These are phyloP conservation scores for Hymenoscyphus infarciens DNA, from an alignment of 2,329 filamentous ascomycete genomes.

Conservation along the genomic window DNA sequence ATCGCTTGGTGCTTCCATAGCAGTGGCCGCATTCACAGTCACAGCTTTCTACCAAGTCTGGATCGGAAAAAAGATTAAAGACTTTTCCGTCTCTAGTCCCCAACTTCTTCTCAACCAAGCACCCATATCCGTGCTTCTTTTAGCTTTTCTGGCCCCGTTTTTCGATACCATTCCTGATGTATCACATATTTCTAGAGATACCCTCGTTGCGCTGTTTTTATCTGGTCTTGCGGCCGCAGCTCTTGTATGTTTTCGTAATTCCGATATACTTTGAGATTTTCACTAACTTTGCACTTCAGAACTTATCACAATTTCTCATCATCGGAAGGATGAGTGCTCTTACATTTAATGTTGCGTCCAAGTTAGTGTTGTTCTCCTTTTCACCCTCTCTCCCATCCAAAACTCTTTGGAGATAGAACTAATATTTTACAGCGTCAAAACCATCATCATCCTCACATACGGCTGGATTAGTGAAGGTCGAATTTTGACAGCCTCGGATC, in stretches of 20 bases:
- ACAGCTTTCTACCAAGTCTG: slow-evolving; percentile 46
- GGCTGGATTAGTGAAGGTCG: slow-evolving; percentile 45
- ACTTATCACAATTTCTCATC: slow-evolving; percentile 41
- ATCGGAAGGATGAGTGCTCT: slow-evolving; percentile 34
- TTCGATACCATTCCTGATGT: slow-evolving; percentile 38
- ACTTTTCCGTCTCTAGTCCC: slow-evolving; percentile 41
- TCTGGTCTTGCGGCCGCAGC: slow-evolving; percentile 43
- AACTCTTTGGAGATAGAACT: not conserved
- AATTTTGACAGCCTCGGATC: slow-evolving; percentile 38
- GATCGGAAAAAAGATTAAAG: slow-evolving; percentile 47
- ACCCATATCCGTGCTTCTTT: slow-evolving; percentile 42
- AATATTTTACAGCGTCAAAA: slow-evolving; percentile 39
- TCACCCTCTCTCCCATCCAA: not conserved
- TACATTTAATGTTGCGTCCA: slow-evolving; percentile 34
- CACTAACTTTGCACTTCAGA: slow-evolving; percentile 24
- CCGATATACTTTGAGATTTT: too few relatives aligned
- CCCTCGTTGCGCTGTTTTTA: slow-evolving; percentile 39
- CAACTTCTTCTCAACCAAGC: slow-evolving; percentile 45
- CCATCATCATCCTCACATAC: slow-evolving; percentile 43
- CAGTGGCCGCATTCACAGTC: slow-evolving; percentile 41
- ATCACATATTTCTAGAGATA: slow-evolving; percentile 37
- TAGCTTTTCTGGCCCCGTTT: slow-evolving; percentile 42
- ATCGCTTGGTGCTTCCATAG: slow-evolving; percentile 41
- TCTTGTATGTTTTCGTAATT: too few relatives aligned
- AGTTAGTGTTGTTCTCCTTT: slow-evolving; percentile 23